Percentiles rank a stretch among this genome's conserved stretches.
Conservation (phyloP, 805 yeast genomes). For the Millerozyma acaciae region DNA sequence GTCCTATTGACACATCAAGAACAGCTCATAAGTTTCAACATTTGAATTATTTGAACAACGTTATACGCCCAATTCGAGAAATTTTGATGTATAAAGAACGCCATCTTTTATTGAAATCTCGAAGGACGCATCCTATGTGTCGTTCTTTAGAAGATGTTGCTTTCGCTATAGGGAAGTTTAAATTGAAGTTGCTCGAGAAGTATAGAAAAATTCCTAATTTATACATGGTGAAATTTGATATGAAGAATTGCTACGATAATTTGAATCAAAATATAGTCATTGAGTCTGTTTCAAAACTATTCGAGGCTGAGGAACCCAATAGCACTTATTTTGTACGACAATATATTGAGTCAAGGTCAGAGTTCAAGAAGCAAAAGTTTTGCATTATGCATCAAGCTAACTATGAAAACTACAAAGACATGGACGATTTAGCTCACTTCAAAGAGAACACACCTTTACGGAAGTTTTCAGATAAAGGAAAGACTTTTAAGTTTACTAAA, state of each 20-base stretch:
- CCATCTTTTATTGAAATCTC: slow-evolving; percentile 5
- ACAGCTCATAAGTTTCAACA: slow-evolving; percentile 28
- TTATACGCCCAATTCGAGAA: slow-evolving; percentile 41
- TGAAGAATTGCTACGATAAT: slow-evolving; percentile 72
- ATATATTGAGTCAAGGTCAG: slow-evolving; percentile 10
- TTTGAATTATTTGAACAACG: slow-evolving; percentile 25
- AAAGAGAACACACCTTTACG: background rate
- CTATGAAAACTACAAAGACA: slow-evolving; percentile 9
- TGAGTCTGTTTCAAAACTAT: slow-evolving; percentile 27
- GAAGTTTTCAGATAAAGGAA: slow-evolving; percentile 16
- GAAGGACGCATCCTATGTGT: slow-evolving; percentile 22
- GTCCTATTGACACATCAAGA: slow-evolving; percentile 14
- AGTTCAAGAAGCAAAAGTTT: slow-evolving; percentile 8
- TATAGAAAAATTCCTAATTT: slow-evolving; percentile 29
- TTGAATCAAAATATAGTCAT: slow-evolving; percentile 48
- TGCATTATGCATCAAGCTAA: slow-evolving; percentile 12
- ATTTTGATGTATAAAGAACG: slow-evolving; percentile 10
- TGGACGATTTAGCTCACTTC: background rate
- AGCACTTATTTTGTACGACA: slow-evolving; percentile 19
- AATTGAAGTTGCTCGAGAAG: slow-evolving; percentile 10
- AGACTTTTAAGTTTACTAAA: slow-evolving; percentile 35
- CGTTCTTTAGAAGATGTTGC: slow-evolving; percentile 47
- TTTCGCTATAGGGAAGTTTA: slow-evolving; percentile 33
- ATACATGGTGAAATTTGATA: slow-evolving; percentile 68
- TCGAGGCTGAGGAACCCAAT: slow-evolving; percentile 16